Percentiles rank a stretch among this genome's conserved stretches.
These are phyloP conservation scores for Camellia lanceoleosa DNA, from an alignment of 148 eudicot species.

Conservation along the genomic window DNA sequence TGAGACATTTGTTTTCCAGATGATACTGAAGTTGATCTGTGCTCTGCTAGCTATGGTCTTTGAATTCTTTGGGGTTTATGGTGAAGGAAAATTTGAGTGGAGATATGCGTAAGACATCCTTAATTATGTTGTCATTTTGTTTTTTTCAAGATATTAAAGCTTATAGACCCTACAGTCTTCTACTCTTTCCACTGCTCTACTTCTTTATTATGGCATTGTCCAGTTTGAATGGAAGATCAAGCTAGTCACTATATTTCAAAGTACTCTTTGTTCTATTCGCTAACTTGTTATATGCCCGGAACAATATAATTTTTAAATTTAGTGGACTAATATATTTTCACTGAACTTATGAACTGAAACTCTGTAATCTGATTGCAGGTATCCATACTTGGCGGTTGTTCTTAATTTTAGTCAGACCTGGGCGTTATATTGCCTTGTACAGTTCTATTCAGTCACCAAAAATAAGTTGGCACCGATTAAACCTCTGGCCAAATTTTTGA, in stretches of 20 bases:
- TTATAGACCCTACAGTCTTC: background rate
- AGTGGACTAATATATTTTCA: background rate
- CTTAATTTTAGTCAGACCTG: slow-evolving; percentile 96
- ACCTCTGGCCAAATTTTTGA: slow-evolving; percentile 95
- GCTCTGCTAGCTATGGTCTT: slow-evolving; percentile 76
- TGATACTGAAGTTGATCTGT: slow-evolving; percentile 95
- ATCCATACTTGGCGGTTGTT: slow-evolving; percentile 95
- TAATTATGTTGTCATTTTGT: slow-evolving; percentile 12
- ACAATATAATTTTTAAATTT: background rate
- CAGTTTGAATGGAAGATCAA: background rate
- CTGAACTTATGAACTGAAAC: background rate
- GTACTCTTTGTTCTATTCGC: background rate
- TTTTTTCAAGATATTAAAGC: background rate
- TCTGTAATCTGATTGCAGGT: slow-evolving; percentile 55
- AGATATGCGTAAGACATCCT: slow-evolving; percentile 76
- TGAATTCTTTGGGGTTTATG: slow-evolving; percentile 76
- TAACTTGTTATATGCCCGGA: background rate
- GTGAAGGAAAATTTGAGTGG: slow-evolving; percentile 97
- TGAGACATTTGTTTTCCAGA: slow-evolving; percentile 48
- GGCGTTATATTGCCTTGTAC: slow-evolving; percentile 99
- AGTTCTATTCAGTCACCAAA: slow-evolving; percentile 89
- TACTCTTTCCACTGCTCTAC: background rate
- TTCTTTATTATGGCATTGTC: background rate
- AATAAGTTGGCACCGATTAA: slow-evolving; percentile 85
- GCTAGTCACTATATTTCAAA: background rate